A percentile compares a stretch with the other conserved stretches of the same genome.
Conservation (phyloP, 805 yeast genomes). For the Candida piceae region DNA sequence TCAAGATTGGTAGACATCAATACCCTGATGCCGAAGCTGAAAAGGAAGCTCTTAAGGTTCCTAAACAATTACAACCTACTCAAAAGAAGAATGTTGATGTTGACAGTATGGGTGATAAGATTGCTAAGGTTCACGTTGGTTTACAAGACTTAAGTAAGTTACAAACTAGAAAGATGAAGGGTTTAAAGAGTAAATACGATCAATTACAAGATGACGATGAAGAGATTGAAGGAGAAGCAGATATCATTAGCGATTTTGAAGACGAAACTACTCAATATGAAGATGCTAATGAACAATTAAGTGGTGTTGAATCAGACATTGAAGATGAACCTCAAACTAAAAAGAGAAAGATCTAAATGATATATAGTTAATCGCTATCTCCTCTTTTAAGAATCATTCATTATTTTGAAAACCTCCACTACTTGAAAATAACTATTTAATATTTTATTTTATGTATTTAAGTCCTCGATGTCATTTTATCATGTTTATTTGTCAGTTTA, state of each 20-base stretch:
- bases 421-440: too few species aligned
- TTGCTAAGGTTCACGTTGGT: conserved; percentile 95
- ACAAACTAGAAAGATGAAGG: conserved; percentile 98
- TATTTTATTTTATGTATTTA: too few species aligned
- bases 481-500: too few species aligned
- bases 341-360: conserved; percentile 21
- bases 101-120: conserved; percentile 91
- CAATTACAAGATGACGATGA: conserved; percentile 55
- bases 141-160: conserved; percentile 84
- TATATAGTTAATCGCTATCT: too few species aligned
- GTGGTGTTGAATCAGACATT: conserved; percentile 8
- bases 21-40: conserved; percentile 81
- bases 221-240: conserved; percentile 40
- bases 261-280: conserved; percentile 20
- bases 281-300: conserved; percentile 23
- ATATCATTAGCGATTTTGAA: conserved; percentile 13
- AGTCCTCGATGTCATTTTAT: too few species aligned
- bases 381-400: too few species aligned
- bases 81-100: conserved; percentile 83
- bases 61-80: conserved; percentile 77
- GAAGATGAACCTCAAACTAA: conserved; percentile 19
- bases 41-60: conserved; percentile 79
- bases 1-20: conserved; percentile 82
- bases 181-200: conserved; percentile 82
- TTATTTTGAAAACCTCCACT: too few species aligned